phyloP scores from a whole-genome alignment of 2,329 filamentous ascomycete species.

The Blastomyces percursus region DNA sequence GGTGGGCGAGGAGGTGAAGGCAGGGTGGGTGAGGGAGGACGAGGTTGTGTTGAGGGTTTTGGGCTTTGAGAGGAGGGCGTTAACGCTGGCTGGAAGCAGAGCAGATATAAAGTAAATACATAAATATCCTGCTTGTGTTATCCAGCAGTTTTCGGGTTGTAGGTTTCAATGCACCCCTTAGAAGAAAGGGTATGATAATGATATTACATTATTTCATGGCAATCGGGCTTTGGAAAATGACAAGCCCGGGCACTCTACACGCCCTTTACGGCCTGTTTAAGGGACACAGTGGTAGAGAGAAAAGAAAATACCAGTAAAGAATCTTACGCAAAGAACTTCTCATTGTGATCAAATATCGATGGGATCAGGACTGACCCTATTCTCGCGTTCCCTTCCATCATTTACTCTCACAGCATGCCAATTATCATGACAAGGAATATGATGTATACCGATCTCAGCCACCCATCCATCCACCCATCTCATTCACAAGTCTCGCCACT shows the following conservation, averaged over 20 bases:
- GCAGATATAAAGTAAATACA: no score
- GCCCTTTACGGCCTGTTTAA: not conserved
- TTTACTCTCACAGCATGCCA: not conserved
- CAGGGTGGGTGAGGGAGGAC: slow-evolving; percentile 38
- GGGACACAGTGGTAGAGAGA: no score
- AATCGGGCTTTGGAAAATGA: not conserved
- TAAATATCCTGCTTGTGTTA: no score
- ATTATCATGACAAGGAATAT: not conserved
- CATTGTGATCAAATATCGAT: not conserved
- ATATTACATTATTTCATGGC: no score
- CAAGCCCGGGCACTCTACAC: not conserved
- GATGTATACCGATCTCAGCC: not conserved
- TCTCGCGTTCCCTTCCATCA: not conserved
- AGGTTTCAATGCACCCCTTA: no score
- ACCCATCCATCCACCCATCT: not conserved
- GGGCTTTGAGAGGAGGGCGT: slow-evolving; percentile 29
- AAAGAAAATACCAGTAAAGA: no score
- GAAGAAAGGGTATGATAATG: no score
- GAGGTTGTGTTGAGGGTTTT: slow-evolving; percentile 41
- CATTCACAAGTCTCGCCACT: not conserved
- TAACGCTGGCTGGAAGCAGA: not conserved
- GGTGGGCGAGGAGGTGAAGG: slow-evolving; percentile 33
- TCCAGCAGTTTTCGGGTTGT: no score
- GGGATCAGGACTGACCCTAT: not conserved
- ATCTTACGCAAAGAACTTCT: not conserved